phyloP scores from a whole-genome alignment of 2,329 filamentous ascomycete species.

The Leptographium wingfieldii region DNA sequence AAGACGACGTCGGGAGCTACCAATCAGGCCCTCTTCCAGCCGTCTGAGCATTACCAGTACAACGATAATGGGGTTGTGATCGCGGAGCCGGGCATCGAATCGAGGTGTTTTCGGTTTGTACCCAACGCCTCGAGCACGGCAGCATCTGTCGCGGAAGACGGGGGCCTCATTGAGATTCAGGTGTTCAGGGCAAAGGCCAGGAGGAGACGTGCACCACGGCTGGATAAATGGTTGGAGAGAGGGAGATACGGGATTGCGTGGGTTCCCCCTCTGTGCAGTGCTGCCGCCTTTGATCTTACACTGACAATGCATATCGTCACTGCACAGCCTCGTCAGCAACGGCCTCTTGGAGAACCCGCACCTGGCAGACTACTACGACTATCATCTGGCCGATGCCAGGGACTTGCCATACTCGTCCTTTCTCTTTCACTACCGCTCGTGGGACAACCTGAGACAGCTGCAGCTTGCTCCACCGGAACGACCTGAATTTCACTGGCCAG shows the following conservation, averaged over 20 bases:
- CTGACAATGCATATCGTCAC: not conserved
- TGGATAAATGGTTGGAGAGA: constrained; percentile 32
- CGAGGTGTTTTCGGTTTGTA: constrained; percentile 38
- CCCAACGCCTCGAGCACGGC: constrained; percentile 22
- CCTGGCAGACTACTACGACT: constrained; percentile 39
- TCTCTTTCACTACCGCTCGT: constrained; percentile 43
- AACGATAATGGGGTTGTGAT: constrained; percentile 23
- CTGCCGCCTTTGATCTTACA: not conserved
- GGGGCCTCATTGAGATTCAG: constrained; percentile 41
- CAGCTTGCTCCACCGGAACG: constrained; percentile 29
- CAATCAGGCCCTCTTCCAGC: constrained; percentile 34
- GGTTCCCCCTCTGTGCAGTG: constrained; percentile 14
- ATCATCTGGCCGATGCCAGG: constrained; percentile 35
- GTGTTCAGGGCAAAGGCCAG: constrained; percentile 39
- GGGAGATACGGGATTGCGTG: constrained; percentile 41
- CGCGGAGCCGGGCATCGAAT: constrained; percentile 30
- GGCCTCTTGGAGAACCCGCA: constrained; percentile 39
- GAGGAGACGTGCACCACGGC: constrained; percentile 26
- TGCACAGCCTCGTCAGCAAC: constrained; percentile 34
- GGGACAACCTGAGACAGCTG: constrained; percentile 32
- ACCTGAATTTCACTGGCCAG: not conserved
- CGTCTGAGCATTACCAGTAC: constrained; percentile 26
- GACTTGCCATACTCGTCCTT: constrained; percentile 41
- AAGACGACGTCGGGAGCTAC: constrained; percentile 23
- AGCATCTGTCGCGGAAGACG: constrained; percentile 34